Evolutionary conservation across 2,329 filamentous ascomycete genomes (phyloP), one percentile per base, ranked within the genome.

Genomic region (Fusarium newnesense): DNA sequence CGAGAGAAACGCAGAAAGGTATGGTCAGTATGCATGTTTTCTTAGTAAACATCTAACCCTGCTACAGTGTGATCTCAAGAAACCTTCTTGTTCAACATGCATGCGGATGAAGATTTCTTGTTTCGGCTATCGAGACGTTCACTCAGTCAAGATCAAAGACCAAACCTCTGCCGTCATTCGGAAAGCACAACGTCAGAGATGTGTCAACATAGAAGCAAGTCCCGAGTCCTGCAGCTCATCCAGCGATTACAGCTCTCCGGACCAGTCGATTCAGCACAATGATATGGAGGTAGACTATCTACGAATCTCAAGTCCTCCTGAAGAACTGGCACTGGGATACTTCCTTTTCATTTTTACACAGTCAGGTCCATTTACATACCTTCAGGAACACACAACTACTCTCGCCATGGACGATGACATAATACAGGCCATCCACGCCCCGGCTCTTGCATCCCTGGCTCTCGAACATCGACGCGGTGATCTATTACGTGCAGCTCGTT

Each of bases 1-100:
- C 52, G 60, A 19, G 32, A 59, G 16, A 64, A 64, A n/a, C 42
- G 60, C 8, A 60, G 60, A 63, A 63, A 63, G 53, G 60, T 63
- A 63, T 32, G n/a, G 11, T 12, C 26, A 1, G 8, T 5, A n/a
- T n/a, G 21, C 34, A 34, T 11, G 7, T n/a, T 5, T 13, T 10
- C 24, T 15, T 21, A 7, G 24, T 6, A 12, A 34, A 5, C 5
- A 15, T 47, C 28, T 63, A 9, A 63, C n/a, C 9, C 1, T 32
- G 2, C 7, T 21, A 7, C 1, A 63, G 60, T 63, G 60, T 40
- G 60, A 63, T 1, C 12, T 63, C 4, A 60, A 47, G 13, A 39
- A 46, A 2, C 60, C 60, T 5, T 44, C 43, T 1, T 63, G 60
- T 19, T 60, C 53, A 5, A 60, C 60, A 19, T 63, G 60, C 11